Conservation (phyloP, 2,329 filamentous ascomycete genomes). For the Eurotiales sp. region DNA sequence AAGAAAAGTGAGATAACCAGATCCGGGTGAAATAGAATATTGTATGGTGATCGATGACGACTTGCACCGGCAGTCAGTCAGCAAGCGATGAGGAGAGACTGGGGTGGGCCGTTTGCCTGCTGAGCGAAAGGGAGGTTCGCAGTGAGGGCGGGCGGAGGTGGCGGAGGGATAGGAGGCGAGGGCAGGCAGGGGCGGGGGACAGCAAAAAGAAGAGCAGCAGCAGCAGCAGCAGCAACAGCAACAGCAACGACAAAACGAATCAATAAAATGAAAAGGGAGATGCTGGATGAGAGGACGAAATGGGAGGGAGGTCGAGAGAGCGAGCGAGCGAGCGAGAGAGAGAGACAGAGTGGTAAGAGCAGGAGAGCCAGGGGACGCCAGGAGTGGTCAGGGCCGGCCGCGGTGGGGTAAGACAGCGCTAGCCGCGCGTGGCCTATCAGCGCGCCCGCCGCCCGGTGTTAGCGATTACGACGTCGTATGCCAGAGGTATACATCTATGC, state of each 20-base stretch:
- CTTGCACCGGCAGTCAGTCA: background rate
- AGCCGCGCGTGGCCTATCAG: background rate
- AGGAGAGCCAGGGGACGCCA: constrained; percentile 25
- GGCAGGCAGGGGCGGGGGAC: background rate
- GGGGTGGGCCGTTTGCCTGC: background rate
- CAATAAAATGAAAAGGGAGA: constrained; percentile 25
- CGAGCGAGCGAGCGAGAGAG: no score
- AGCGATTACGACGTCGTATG: background rate
- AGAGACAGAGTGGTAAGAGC: no score
- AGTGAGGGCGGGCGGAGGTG: background rate
- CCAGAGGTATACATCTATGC: background rate
- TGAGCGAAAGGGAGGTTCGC: constrained; percentile 13
- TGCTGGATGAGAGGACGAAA: constrained; percentile 34
- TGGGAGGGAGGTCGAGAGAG: constrained; percentile 30
- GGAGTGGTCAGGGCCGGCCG: constrained; percentile 7
- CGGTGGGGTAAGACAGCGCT: background rate
- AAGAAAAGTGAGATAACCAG: constrained; percentile 14
- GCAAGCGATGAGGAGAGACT: background rate
- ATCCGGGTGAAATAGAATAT: constrained; percentile 5
- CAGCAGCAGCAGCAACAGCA: background rate
- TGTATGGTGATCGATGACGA: background rate
- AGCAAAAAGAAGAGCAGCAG: no score
- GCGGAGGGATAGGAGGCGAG: background rate
- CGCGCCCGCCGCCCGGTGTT: background rate
- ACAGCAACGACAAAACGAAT: constrained; percentile 17